A percentile compares a stretch with the other conserved stretches of the same genome.
Conservation (phyloP, 2,329 filamentous ascomycete species). For the Aspergillus sp. region DNA sequence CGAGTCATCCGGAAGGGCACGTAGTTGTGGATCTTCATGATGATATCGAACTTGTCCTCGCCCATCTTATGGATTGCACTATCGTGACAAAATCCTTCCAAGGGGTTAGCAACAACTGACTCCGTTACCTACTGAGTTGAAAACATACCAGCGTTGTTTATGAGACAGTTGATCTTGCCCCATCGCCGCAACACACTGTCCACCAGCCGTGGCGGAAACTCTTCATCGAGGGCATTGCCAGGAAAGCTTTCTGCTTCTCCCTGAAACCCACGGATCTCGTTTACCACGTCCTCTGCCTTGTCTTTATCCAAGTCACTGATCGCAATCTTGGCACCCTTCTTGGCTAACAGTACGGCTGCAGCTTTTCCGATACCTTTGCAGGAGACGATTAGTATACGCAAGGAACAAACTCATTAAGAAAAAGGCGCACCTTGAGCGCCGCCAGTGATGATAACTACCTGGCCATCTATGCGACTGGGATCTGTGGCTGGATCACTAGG, state of each 20-base stretch:
- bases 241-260: neutral
- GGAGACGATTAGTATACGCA: neutral
- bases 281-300: neutral
- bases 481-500: neutral
- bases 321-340: neutral
- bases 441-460: neutral
- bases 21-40: slow-evolving; percentile 44
- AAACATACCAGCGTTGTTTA: neutral
- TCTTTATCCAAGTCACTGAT: neutral
- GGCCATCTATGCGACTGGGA: neutral
- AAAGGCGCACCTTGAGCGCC: neutral
- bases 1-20: slow-evolving; percentile 55
- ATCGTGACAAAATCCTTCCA: neutral
- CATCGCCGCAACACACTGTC: neutral
- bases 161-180: neutral
- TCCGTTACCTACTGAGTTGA: neutral
- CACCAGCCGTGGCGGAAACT: neutral
- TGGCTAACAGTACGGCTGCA: neutral
- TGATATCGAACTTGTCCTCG: neutral
- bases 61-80: neutral
- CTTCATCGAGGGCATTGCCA: neutral
- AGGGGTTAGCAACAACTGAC: neutral
- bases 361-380: neutral
- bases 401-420: neutral
- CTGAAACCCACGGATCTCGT: neutral